Conservation (phyloP, 306 rosid genomes). For the Casuarina equisetifolia region DNA sequence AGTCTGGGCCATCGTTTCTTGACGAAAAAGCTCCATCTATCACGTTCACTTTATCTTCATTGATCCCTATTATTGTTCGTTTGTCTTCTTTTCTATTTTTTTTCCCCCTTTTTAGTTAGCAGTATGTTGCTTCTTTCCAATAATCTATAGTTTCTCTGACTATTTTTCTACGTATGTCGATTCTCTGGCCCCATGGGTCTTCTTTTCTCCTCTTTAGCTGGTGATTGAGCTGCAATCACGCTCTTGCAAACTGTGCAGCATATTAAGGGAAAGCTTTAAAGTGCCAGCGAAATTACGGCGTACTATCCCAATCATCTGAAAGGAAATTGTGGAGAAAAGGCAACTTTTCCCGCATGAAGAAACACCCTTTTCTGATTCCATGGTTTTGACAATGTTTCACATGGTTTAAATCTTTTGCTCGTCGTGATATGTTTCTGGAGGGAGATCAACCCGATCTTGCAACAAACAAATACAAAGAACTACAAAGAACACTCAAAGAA, state of each 20-base stretch:
- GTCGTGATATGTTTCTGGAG: no score
- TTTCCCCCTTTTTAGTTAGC: background rate
- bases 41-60: constrained; percentile 1
- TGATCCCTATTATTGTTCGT: constrained; percentile 2
- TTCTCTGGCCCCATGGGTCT: constrained; percentile 13
- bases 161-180: background rate
- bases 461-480: no score
- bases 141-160: constrained; percentile 9
- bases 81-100: background rate
- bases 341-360: constrained; percentile 30
- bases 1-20: constrained; percentile 42
- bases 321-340: constrained; percentile 16
- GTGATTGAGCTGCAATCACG: background rate
- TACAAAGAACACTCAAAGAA: no score
- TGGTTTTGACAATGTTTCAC: background rate
- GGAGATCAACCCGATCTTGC: no score
- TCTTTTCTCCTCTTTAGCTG: background rate
- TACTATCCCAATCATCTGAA: constrained; percentile 39
- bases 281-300: constrained; percentile 40
- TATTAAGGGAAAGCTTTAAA: background rate
- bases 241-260: constrained; percentile 6
- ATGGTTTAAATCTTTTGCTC: background rate
- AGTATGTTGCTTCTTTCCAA: background rate
- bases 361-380: constrained; percentile 10
- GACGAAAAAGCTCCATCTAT: constrained; percentile 2